phyloP scores from a whole-genome alignment of 2,329 filamentous ascomycete genomes.

The Botrytis deweyae region DNA sequence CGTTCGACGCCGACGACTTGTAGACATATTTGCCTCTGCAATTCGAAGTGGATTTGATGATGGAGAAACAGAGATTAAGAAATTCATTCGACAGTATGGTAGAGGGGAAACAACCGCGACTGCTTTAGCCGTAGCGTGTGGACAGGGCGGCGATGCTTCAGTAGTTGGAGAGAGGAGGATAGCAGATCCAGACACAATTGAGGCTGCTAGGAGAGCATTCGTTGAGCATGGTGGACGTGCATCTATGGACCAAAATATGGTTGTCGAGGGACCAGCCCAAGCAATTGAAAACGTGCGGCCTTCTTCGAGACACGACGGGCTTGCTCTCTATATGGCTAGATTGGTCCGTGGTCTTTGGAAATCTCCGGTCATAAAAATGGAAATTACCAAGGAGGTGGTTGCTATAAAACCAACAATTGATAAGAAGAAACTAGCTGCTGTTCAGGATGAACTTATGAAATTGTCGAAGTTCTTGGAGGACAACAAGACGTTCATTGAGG shows the following conservation, averaged over 20 bases:
- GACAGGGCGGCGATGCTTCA: constrained; percentile 75
- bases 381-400: constrained; percentile 57
- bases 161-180: constrained; percentile 66
- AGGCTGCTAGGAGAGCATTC: constrained; percentile 81
- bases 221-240: constrained; percentile 91
- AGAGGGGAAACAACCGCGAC: constrained; percentile 86
- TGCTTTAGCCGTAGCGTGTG: constrained; percentile 90
- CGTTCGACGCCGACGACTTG: constrained; percentile 76
- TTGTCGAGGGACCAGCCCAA: constrained; percentile 57
- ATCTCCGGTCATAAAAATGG: constrained; percentile 64
- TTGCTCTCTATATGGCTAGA: constrained; percentile 83
- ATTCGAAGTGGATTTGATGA: constrained; percentile 75
- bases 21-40: constrained; percentile 86
- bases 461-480: constrained; percentile 77
- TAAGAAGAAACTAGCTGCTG: constrained; percentile 65
- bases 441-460: constrained; percentile 78
- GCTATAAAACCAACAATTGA: constrained; percentile 66
- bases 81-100: constrained; percentile 83
- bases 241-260: constrained; percentile 74
- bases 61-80: constrained; percentile 77
- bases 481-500: constrained; percentile 92
- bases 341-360: constrained; percentile 91
- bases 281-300: constrained; percentile 81
- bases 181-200: constrained; percentile 81
- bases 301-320: constrained; percentile 84